Base-by-base conservation (phyloP, 331 rosid species). In the Acacia concinna region DNA sequence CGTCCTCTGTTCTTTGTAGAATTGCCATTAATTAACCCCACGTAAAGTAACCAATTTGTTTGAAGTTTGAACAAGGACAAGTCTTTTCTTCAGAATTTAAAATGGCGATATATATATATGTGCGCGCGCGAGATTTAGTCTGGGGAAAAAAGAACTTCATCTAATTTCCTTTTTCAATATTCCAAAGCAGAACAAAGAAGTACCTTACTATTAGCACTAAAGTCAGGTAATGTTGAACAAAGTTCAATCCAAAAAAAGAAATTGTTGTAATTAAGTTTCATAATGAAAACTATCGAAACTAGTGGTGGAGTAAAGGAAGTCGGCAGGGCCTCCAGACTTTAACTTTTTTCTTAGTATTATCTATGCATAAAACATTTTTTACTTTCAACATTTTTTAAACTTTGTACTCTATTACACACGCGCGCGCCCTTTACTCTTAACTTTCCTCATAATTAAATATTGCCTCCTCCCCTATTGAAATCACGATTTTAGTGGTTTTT, bases 31-130 rank as follows among this genome's bases (percentile, higher is more conserved):
- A 28, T 14, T 14, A 60, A 34, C 35, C 35, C 38, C 63, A 56
- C 63, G 15, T 4, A 56, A 23, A 56, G 63, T 4, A 56, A 9
- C 31, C 31, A 56, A 5, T 5, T 4, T 60, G 35, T 28, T 28
- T 28, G 67, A 60, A 4, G 35, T 28, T 28, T 28, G 67, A 60
- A 12, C 38, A 60, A 60, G 21, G 38, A 31, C 68, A 31, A 17
- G 23, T 7, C 79, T 67, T n/a, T 81, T 79, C 41, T 73, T 60
- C 37, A 27, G 7, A 27, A 63, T 71, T 54, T 47, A 63, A 38
- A 43, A 76, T 32, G 25, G 8, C 13, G 21, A 63, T 17, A 4
- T 17, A 63, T 17, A 4, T 17, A 17, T 63, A 6, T 34, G 17
- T 60, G 68, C 20, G 68, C n/a, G n/a, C n/a, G n/a, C n/a, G n/a